Evolutionary conservation across 495 filamentous ascomycete genomes (phyloP).

Genomic region (Daldinia bambusicola): DNA sequence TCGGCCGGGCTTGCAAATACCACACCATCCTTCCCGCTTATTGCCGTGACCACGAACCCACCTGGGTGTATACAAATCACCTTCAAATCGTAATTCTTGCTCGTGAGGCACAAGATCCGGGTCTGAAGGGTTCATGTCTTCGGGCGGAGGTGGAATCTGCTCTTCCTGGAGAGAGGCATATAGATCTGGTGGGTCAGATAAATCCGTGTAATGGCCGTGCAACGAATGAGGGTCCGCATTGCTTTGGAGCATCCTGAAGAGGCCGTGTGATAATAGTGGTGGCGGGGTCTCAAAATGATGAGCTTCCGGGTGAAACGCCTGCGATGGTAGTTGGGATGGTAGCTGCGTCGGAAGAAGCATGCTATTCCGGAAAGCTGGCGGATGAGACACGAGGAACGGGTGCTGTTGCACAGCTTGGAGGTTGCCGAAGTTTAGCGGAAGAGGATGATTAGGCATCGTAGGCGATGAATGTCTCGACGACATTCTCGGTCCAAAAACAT

Average conservation of each 20-base stretch:
- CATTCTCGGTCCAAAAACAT: conserved; percentile 60
- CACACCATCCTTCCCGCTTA: conserved; percentile 86
- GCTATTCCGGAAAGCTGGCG: conserved; percentile 57
- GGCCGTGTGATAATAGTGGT: conserved; percentile 69
- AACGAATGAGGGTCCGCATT: conserved; percentile 71
- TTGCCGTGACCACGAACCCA: conserved; percentile 85
- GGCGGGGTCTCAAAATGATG: conserved; percentile 64
- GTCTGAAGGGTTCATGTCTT: conserved; percentile 79
- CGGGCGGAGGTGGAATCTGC: conserved; percentile 72
- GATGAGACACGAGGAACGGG: conserved; percentile 61
- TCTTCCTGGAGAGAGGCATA: conserved; percentile 75
- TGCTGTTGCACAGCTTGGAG: conserved; percentile 64
- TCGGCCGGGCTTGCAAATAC: conserved; percentile 81
- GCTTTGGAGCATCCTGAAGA: conserved; percentile 74
- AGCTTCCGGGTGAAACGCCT: conserved; percentile 57
- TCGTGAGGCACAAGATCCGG: conserved; percentile 75
- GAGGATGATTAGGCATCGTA: conserved; percentile 62
- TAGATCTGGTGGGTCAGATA: conserved; percentile 75
- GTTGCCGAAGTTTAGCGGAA: conserved; percentile 64
- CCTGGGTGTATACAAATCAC: conserved; percentile 79
- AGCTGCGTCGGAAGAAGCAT: conserved; percentile 57
- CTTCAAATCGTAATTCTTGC: conserved; percentile 80
- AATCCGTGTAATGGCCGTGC: conserved; percentile 70
- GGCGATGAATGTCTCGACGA: conserved; percentile 65
- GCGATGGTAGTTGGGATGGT: conserved; percentile 57